Evolutionary conservation across 73 alveolate species (phyloP).

Genomic region (Paraurostyla sp.): DNA sequence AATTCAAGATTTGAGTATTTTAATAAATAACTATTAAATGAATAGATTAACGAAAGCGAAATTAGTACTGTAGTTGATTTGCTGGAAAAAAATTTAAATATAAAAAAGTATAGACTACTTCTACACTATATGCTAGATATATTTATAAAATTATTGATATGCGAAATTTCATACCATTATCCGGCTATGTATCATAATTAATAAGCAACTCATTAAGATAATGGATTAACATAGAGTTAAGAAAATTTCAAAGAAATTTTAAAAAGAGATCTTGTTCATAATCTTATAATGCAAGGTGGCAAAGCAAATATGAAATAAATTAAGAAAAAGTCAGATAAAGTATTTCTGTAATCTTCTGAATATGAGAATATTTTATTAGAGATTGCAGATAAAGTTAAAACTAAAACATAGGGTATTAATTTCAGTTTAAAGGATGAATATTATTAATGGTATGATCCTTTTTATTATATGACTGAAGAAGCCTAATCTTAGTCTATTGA

Average conservation of each 20-base stretch:
- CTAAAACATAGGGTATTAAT: not conserved
- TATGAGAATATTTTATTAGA: conserved; percentile 7
- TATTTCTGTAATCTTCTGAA: not conserved
- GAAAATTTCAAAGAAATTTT: not conserved
- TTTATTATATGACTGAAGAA: not conserved
- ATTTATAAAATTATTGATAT: not conserved
- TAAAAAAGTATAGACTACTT: not conserved
- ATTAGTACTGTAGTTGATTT: not conserved
- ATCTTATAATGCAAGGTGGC: not conserved
- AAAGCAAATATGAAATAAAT: not conserved
- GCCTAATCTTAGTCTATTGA: not conserved
- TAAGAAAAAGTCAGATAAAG: not conserved
- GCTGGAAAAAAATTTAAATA: not conserved
- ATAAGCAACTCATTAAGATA: too few relatives aligned
- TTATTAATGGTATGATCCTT: conserved; percentile 37
- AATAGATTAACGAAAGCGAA: not conserved
- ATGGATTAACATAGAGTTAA: not conserved
- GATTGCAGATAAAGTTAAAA: not conserved
- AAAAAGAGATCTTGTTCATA: conserved; percentile 7
- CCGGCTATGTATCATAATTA: conserved; percentile 12
- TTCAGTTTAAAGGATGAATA: conserved; percentile 47
- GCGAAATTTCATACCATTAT: not conserved
- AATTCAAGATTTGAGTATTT: not conserved
- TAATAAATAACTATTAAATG: not conserved
- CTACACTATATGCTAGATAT: not conserved